Percentiles rank a stretch among this genome's conserved stretches.
Conservation (phyloP, 495 filamentous ascomycete genomes). For the Tuber magnatum region DNA sequence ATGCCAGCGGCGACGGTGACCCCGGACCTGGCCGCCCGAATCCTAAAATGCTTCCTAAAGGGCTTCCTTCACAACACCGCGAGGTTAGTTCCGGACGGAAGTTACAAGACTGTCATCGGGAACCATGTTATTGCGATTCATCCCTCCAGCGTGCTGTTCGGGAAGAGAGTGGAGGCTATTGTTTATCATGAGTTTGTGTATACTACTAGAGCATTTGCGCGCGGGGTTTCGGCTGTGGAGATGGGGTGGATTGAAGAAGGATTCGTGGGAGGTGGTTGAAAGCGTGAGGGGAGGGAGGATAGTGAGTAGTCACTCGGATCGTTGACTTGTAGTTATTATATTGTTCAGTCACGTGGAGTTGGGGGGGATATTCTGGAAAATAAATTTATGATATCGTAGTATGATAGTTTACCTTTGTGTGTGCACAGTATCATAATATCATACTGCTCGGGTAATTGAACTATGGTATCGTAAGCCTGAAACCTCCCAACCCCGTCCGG, state of each 20-base stretch:
- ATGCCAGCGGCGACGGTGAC: constrained; percentile 43
- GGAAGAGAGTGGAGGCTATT: constrained; percentile 84
- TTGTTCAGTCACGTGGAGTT: neutral
- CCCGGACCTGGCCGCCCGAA: constrained; percentile 50
- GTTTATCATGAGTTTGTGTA: constrained; percentile 95
- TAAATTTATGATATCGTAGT: neutral
- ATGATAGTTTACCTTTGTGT: neutral
- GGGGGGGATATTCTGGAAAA: neutral
- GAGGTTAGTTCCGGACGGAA: constrained; percentile 70
- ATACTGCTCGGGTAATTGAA: too few species aligned
- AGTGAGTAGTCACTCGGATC: neutral
- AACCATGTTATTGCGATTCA: constrained; percentile 85
- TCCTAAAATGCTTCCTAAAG: constrained; percentile 72
- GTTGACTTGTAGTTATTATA: neutral
- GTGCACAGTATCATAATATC: neutral
- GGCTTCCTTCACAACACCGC: constrained; percentile 82
- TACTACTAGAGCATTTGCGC: constrained; percentile 83
- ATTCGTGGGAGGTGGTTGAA: neutral
- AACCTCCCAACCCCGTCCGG: too few species aligned
- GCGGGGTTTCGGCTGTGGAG: constrained; percentile 78
- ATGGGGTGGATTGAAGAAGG: constrained; percentile 75
- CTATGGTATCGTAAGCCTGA: too few species aligned
- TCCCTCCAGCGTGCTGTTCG: constrained; percentile 75
- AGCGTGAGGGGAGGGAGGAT: neutral
- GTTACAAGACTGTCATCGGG: constrained; percentile 74